Evolutionary conservation across 2,329 filamentous ascomycete species (phyloP).

Genomic region (Exophiala aquamarina): DNA sequence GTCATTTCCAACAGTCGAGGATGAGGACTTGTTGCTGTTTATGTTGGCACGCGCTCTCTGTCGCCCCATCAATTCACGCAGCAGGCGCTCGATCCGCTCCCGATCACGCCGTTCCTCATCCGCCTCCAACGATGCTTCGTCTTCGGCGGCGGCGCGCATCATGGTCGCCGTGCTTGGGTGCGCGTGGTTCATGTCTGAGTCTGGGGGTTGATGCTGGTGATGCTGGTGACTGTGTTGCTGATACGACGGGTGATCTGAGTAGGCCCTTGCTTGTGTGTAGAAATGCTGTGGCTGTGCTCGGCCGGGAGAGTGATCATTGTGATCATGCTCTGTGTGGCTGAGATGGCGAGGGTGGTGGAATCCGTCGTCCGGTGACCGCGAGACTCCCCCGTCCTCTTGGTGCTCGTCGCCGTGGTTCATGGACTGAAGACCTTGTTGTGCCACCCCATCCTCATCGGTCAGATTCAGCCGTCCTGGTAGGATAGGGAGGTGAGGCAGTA

Average conservation of each 20-base stretch:
- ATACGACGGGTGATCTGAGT: too few relatives aligned
- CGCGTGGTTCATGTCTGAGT: too few relatives aligned
- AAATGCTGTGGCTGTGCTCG: too few relatives aligned
- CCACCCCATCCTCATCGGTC: conserved; percentile 39
- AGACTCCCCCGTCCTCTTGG: conserved; percentile 51
- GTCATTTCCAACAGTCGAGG: not conserved
- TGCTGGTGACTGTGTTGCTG: too few relatives aligned
- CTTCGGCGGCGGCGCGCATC: conserved; percentile 30
- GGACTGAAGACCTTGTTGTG: too few relatives aligned
- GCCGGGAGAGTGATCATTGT: too few relatives aligned
- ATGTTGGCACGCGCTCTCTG: conserved; percentile 23
- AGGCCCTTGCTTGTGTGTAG: too few relatives aligned
- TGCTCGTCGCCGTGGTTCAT: conserved; percentile 35
- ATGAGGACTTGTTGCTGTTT: conserved; percentile 3
- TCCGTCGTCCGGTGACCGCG: conserved; percentile 33
- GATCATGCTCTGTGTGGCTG: not conserved
- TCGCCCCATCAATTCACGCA: conserved; percentile 24
- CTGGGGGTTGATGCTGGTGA: too few relatives aligned
- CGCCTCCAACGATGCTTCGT: conserved; percentile 9
- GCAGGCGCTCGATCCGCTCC: conserved; percentile 22
- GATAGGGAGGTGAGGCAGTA: conserved; percentile 36
- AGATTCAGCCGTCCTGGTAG: conserved; percentile 38
- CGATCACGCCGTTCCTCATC: conserved; percentile 21
- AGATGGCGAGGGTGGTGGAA: conserved; percentile 7
- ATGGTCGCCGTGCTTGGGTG: conserved; percentile 23